Base-by-base conservation (phyloP, 768 basidiomycete genomes). In the Strobilomyces dryophilus region DNA sequence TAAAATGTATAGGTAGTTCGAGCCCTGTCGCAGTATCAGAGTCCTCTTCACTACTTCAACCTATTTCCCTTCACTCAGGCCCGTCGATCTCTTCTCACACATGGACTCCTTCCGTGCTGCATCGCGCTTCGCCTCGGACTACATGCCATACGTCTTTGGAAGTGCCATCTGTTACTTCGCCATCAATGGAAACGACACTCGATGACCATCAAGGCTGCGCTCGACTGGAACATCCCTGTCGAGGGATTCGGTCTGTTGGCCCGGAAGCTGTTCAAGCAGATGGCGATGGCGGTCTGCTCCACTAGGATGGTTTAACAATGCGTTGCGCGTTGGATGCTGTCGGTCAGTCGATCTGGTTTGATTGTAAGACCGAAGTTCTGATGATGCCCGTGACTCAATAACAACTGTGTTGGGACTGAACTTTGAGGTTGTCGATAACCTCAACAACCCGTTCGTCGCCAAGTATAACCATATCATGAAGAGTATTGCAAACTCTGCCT, bases 281-380 rank as follows among this genome's bases (percentile, higher is more conserved):
- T 47, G 52, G 52, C 14, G 29, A 29, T 3, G 52, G 52, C 26
- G 52, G 52, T 12, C n/a, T 10, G 24, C 32, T 52, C 6, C 51
- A 41, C 12, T 52, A 37, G 51, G 45, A 46, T 15, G 31, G 40
- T 34, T 26, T 39, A 21, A 46, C 45, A 5, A 46, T 46, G 45
- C 39, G 51, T 8, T 52, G 46, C 34, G 20, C 51, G 4, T 41
- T 46, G n/a, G 45, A 46, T 10, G 45, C 45, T 18, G 44, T 45
- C 29, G 44, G 44, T 45, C 29, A 32, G 44, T 45, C 27, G 44
- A 45, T 45, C 7, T 6, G 10, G 8, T 12, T 45, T 8, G 11
- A 31, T 29, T 11, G 29, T 29, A 32, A 32, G n/a, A 18, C 4
- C 1, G 3, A 9, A 29, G 17, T 32, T 31, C 44, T 45, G n/a